Base-by-base conservation (phyloP, 2,329 filamentous ascomycete genomes). In the Rhytidhysteron rufulum region DNA sequence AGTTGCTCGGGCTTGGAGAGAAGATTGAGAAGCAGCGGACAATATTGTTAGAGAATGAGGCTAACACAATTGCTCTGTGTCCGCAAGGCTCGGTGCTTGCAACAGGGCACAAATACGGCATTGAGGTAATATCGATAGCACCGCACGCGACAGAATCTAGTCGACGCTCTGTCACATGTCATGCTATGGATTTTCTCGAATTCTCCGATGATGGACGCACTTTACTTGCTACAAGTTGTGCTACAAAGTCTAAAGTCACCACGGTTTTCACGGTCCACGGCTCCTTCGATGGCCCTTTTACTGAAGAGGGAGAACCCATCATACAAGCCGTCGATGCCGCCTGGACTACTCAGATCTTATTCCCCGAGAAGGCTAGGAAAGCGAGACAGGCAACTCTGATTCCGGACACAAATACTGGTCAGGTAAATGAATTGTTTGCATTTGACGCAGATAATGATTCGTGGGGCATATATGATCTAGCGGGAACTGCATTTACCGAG, bases 61-160 rank as follows among this genome's bases (percentile, higher is more conserved):
- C 89, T 7, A 80, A 83, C 40, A 82, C 87, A 11, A 85, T 95
- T 49, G 83, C 86, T 13, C 69, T 95, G 21, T 91, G 88, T 1
- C 87, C 88, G 1, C 86, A 85, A 48, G 88, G 87, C 18, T 82
- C 83, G 31, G 86, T 95, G 11, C 68, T 95, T 33, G 89, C 89
- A 18, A 85, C 88, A 13, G 88, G 88, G 6, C 94, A 90, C 63
- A 82, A 88, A 56, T 86, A 86, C 40, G 87, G 86, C n/a, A 90
- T 95, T 47, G 89, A 95, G 62, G 86, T 95, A 0, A 82, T 86
- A 20, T 86, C 88, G 4, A 70, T 95, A 29, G 79, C 79, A 34
- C 72, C 82, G 2, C 78, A 74, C 39, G 80, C 79, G 1, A 57
- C 58, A 5, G 64, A 62, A 32, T 55, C 63, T 4, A 49, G 57